These are phyloP conservation scores for Metschnikowia orientalis DNA, from an alignment of 805 yeast species.

Conservation along the genomic window DNA sequence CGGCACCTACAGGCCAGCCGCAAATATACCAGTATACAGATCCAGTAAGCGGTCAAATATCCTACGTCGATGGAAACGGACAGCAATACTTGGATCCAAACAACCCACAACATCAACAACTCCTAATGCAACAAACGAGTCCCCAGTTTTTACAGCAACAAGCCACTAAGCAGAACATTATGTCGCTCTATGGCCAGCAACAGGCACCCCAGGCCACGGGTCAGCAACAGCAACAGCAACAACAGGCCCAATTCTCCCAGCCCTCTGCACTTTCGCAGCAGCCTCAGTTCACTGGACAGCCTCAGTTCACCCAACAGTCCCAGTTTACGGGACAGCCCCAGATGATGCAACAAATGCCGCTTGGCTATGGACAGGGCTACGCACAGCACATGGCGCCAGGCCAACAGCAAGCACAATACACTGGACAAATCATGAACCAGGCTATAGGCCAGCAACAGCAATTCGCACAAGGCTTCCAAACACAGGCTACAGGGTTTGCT, in stretches of 20 bases:
- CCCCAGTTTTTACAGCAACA: constrained; percentile 26
- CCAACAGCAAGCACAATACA: too few relatives aligned
- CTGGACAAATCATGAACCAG: too few relatives aligned
- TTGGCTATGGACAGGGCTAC: not conserved
- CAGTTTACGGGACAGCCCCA: constrained; percentile 12
- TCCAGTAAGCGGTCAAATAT: constrained; percentile 63
- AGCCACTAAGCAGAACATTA: constrained; percentile 34
- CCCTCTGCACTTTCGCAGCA: constrained; percentile 4
- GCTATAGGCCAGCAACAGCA: constrained; percentile 3
- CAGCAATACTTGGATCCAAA: constrained; percentile 42
- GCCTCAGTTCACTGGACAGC: constrained; percentile 6
- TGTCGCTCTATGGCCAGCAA: constrained; percentile 38
- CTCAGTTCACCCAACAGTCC: constrained; percentile 14
- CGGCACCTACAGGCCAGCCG: constrained; percentile 27
- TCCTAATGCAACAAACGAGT: constrained; percentile 29
- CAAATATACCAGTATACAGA: constrained; percentile 67
- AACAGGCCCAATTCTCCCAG: constrained; percentile 16
- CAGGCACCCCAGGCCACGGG: constrained; percentile 11
- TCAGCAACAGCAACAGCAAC: constrained; percentile 10
- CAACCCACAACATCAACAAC: constrained; percentile 30
- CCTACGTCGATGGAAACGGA: constrained; percentile 63
- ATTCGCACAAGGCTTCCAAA: not conserved
- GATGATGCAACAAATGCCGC: too few relatives aligned
- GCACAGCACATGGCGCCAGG: not conserved
- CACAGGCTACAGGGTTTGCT: constrained; percentile 6